A percentile compares a stretch with the other conserved stretches of the same genome.
These are phyloP conservation scores for Nicotiana benthamiana DNA, from an alignment of 257 asterid species.

Conservation along the genomic window DNA sequence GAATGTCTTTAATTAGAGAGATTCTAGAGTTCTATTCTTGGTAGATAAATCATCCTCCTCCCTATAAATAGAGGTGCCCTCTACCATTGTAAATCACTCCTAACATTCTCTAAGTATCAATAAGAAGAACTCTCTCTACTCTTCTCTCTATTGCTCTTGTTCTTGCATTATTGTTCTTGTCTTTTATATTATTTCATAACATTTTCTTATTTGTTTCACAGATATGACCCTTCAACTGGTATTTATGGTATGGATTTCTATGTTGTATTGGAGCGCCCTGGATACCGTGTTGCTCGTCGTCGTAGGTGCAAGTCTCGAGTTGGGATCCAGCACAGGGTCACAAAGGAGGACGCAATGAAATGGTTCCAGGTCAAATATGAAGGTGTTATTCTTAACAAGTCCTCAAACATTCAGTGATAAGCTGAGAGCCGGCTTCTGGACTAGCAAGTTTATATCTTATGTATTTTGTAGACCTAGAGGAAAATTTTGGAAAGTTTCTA, in stretches of 20 bases:
- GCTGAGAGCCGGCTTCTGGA: background rate
- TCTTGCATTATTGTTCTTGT: no score
- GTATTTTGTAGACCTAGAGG: conserved; percentile 11
- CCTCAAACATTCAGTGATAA: conserved; percentile 33
- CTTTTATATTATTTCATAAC: no score
- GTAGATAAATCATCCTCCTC: no score
- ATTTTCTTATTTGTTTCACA: background rate
- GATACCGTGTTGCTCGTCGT: conserved; percentile 72
- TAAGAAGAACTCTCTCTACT: no score
- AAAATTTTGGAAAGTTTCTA: conserved; percentile 1
- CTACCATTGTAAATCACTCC: no score
- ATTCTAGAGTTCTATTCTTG: no score
- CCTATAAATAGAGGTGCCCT: no score
- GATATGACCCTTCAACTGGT: conserved; percentile 82
- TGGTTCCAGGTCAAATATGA: conserved; percentile 81
- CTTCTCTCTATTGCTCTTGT: no score
- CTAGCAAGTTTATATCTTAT: background rate
- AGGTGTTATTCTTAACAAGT: conserved; percentile 72
- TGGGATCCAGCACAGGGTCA: conserved; percentile 72
- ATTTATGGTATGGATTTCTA: conserved; percentile 83
- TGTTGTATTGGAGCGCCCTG: conserved; percentile 62
- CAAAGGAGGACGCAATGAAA: conserved; percentile 66
- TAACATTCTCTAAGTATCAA: no score
- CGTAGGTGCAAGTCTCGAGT: conserved; percentile 76
- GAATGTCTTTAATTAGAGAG: no score